Percentiles rank a stretch among this genome's conserved stretches.
Evolutionary conservation across 2,329 filamentous ascomycete species (phyloP).

Genomic region (Talaromyces sp.): DNA sequence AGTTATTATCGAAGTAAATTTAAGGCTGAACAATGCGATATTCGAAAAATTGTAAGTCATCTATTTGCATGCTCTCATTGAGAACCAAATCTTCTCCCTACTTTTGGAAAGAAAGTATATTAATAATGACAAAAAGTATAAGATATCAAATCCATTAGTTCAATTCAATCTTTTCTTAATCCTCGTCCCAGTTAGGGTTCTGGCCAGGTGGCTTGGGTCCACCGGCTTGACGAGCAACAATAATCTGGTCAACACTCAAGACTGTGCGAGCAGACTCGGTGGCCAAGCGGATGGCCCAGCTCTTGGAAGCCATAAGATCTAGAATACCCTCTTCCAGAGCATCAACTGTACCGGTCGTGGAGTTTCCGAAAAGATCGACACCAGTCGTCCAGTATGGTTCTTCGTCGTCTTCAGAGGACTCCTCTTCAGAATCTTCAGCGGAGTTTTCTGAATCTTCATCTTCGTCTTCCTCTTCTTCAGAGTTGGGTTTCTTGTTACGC

Average conservation of each 20-base stretch:
- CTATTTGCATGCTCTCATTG: constrained; percentile 10
- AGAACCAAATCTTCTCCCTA: neutral
- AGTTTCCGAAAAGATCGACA: constrained; percentile 88
- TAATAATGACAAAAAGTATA: constrained; percentile 14
- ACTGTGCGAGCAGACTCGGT: constrained; percentile 93
- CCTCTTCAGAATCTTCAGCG: constrained; percentile 30
- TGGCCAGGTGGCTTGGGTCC: constrained; percentile 95
- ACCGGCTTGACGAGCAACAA: constrained; percentile 93
- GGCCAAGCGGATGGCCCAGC: constrained; percentile 94
- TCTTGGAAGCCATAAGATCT: constrained; percentile 87
- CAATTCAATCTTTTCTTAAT: constrained; percentile 36
- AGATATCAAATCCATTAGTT: constrained; percentile 10
- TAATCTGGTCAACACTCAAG: constrained; percentile 96
- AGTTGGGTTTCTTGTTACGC: constrained; percentile 35
- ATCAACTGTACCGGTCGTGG: constrained; percentile 77
- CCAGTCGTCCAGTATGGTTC: constrained; percentile 85
- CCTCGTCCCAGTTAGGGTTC: constrained; percentile 76
- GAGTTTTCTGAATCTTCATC: constrained; percentile 21
- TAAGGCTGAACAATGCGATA: neutral
- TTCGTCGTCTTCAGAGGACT: constrained; percentile 48
- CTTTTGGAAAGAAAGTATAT: constrained; percentile 8
- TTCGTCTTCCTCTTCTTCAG: constrained; percentile 21
- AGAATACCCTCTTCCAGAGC: constrained; percentile 84
- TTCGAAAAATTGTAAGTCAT: neutral
- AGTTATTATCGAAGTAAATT: neutral